A percentile compares a stretch with the other conserved stretches of the same genome.
phyloP scores from a whole-genome alignment of 345 rosid genomes.

The Salix arbutifolia region DNA sequence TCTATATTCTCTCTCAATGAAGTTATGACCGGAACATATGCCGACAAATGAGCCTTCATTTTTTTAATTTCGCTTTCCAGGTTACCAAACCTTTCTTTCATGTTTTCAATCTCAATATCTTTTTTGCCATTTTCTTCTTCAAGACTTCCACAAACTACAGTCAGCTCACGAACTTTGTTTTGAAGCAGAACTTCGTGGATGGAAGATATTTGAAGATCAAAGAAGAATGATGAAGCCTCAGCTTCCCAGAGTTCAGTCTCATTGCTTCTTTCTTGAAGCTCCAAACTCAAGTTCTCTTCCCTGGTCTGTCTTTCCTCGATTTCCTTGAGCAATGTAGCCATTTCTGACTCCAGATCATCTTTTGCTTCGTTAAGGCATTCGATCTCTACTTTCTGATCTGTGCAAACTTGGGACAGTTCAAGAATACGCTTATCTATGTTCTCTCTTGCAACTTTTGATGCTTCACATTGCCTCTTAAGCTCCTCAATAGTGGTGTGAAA shows the following conservation, averaged over 20 bases:
- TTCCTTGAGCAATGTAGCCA: conserved; percentile 35
- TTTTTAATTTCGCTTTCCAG: conserved; percentile 24
- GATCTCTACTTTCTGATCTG: conserved; percentile 42
- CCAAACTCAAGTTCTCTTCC: conserved; percentile 68
- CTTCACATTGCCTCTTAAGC: conserved; percentile 54
- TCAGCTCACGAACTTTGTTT: conserved; percentile 32
- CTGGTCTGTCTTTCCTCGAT: conserved; percentile 44
- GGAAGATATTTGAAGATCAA: conserved; percentile 72
- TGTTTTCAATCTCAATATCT: conserved; percentile 18
- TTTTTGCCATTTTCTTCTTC: conserved; percentile 21
- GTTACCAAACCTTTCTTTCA: conserved; percentile 18
- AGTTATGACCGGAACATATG: conserved; percentile 24
- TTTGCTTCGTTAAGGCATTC: conserved; percentile 49
- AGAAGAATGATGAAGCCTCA: conserved; percentile 84
- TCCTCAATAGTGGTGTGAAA: conserved; percentile 53
- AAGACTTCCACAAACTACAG: conserved; percentile 17
- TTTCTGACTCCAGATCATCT: conserved; percentile 47
- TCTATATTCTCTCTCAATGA: conserved; percentile 19
- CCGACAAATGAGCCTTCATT: conserved; percentile 26
- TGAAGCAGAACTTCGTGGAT: conserved; percentile 64
- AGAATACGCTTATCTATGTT: conserved; percentile 40
- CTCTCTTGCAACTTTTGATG: conserved; percentile 36
- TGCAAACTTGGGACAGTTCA: conserved; percentile 37
- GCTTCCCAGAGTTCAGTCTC: conserved; percentile 89
- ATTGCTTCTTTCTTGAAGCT: conserved; percentile 67